These are phyloP conservation scores for Paraphoma chrysanthemicola DNA, from an alignment of 2,329 filamentous ascomycete genomes.

Conservation along the genomic window DNA sequence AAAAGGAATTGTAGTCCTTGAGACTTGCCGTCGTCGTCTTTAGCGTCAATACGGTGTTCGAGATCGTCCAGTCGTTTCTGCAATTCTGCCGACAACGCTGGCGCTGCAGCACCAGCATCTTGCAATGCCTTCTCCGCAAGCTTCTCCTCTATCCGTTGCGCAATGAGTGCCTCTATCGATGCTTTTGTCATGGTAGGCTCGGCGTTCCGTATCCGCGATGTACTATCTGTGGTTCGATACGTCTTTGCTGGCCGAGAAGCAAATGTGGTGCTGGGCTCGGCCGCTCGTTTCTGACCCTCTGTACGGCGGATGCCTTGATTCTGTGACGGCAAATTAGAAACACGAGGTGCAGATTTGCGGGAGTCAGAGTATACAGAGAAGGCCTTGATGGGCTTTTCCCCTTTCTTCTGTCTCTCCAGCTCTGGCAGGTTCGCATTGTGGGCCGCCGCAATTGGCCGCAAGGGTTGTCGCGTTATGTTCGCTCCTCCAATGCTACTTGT, in stretches of 20 bases:
- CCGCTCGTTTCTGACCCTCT: constrained; percentile 54
- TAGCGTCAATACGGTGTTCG: constrained; percentile 80
- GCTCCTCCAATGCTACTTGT: constrained; percentile 44
- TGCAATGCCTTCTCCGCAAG: constrained; percentile 75
- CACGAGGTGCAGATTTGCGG: constrained; percentile 35
- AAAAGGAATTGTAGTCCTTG: constrained; percentile 85
- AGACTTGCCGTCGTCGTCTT: constrained; percentile 73
- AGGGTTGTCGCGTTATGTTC: constrained; percentile 70
- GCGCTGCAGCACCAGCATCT: constrained; percentile 57
- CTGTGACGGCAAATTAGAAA: constrained; percentile 39
- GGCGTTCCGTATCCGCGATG: constrained; percentile 34
- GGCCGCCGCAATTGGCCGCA: constrained; percentile 77
- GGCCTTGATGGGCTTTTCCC: constrained; percentile 76
- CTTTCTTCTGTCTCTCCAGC: constrained; percentile 58
- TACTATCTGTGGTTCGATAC: constrained; percentile 44
- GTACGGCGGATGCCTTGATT: constrained; percentile 43
- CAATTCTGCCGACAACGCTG: constrained; percentile 74
- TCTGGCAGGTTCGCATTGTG: constrained; percentile 74
- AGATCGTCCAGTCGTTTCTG: constrained; percentile 82
- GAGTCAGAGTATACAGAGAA: constrained; percentile 86
- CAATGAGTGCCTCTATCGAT: constrained; percentile 88
- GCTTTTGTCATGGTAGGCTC: constrained; percentile 59
- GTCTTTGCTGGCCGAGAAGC: constrained; percentile 51
- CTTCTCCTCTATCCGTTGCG: constrained; percentile 89
- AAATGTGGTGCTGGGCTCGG: constrained; percentile 46